Evolutionary conservation across 805 yeast species (phyloP).

Genomic region (Kluyveromyces siamensis): DNA sequence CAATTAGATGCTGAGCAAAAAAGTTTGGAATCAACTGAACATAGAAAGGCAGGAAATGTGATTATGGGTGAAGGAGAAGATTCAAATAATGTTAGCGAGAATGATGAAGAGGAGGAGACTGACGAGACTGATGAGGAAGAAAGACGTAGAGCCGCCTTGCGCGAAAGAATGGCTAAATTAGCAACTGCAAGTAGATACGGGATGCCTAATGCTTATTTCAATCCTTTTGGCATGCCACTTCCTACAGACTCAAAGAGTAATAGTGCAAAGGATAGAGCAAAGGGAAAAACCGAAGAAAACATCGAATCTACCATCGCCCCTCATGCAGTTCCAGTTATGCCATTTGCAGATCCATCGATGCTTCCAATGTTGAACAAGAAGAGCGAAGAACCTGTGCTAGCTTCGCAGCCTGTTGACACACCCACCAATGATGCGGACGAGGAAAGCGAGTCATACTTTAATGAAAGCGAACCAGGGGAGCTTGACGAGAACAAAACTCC

Average conservation of each 20-base stretch:
- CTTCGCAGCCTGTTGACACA: conserved; percentile 18
- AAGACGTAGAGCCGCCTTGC: conserved; percentile 60
- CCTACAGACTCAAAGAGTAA: conserved; percentile 15
- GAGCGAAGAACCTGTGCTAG: background rate
- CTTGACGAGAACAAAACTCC: background rate
- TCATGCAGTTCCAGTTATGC: conserved; percentile 44
- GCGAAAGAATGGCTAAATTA: conserved; percentile 93
- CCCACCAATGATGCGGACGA: conserved; percentile 72
- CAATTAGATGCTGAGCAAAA: background rate
- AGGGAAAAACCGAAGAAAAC: conserved; percentile 9
- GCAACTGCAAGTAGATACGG: conserved; percentile 80
- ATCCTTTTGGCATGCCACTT: conserved; percentile 34
- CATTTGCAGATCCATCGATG: conserved; percentile 37
- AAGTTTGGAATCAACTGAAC: background rate
- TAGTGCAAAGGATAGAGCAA: conserved; percentile 18
- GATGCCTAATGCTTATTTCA: conserved; percentile 30
- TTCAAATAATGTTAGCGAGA: conserved; percentile 24
- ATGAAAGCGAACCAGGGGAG: conserved; percentile 4
- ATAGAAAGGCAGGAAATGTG: conserved; percentile 12
- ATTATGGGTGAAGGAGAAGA: conserved; percentile 28
- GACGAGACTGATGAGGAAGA: conserved; percentile 69
- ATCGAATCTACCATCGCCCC: conserved; percentile 15
- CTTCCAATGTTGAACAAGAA: conserved; percentile 18
- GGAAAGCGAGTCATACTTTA: conserved; percentile 29
- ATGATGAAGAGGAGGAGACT: conserved; percentile 41